Conservation (phyloP, 768 basidiomycete species). For the Boletus pseudopeckii region DNA sequence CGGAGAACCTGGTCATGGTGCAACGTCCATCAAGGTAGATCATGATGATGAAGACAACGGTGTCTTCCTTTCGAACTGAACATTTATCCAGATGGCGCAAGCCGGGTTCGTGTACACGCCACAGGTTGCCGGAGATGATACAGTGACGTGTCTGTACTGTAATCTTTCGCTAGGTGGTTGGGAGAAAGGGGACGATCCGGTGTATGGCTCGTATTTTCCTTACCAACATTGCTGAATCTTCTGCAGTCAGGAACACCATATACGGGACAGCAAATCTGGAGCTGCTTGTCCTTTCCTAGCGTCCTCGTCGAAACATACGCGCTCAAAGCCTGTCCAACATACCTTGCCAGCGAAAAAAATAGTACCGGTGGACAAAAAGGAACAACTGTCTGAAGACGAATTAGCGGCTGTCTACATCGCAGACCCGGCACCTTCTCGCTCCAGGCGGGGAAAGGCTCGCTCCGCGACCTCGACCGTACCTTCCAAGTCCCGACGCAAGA, state of each 20-base stretch:
- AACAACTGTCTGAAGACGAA: constrained; percentile 28
- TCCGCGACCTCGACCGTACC: constrained; percentile 19
- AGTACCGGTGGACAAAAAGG: not conserved
- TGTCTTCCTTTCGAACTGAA: not conserved
- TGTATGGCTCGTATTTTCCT: constrained; percentile 47
- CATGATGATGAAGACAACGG: not conserved
- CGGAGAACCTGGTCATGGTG: constrained; percentile 53
- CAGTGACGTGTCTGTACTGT: constrained; percentile 85
- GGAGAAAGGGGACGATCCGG: constrained; percentile 83
- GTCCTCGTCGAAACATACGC: constrained; percentile 28
- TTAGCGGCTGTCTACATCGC: constrained; percentile 7
- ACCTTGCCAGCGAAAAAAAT: no score
- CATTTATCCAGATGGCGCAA: constrained; percentile 59
- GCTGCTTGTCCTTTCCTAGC: constrained; percentile 43
- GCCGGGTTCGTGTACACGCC: constrained; percentile 87
- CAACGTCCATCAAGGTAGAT: constrained; percentile 66
- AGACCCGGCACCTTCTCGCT: constrained; percentile 11
- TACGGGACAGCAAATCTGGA: constrained; percentile 52
- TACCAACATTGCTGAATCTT: constrained; percentile 2
- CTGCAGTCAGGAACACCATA: constrained; percentile 69
- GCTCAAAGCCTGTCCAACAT: constrained; percentile 6
- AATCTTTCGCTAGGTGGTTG: constrained; percentile 76
- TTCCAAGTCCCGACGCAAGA: constrained; percentile 26
- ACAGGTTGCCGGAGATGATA: constrained; percentile 65
- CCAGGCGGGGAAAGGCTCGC: constrained; percentile 20